These are phyloP conservation scores for Penicillium pulvis DNA, from an alignment of 495 filamentous ascomycete genomes.

Conservation along the genomic window DNA sequence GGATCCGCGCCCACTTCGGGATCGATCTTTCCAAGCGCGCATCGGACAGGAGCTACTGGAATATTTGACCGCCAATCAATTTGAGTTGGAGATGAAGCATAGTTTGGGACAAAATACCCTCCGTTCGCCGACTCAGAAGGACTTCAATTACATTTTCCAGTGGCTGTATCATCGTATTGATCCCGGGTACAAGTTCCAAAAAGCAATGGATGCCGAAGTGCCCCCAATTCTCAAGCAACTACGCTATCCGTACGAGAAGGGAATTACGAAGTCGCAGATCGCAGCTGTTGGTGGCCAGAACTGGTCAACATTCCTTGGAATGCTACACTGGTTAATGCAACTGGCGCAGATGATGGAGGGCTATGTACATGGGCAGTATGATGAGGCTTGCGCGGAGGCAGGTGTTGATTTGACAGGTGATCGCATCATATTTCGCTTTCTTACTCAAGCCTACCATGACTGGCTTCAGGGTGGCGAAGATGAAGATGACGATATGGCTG, in stretches of 20 bases:
- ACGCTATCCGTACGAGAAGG: conserved; percentile 90
- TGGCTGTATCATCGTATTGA: conserved; percentile 97
- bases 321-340: conserved; percentile 99
- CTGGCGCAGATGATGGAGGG: conserved; percentile 86
- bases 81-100: conserved; percentile 97
- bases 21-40: conserved; percentile 73
- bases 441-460: conserved; percentile 84
- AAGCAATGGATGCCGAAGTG: conserved; percentile 91
- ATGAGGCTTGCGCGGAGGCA: conserved; percentile 82
- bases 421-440: conserved; percentile 89
- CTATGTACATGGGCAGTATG: conserved; percentile 73
- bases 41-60: conserved; percentile 90
- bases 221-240: conserved; percentile 87
- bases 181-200: conserved; percentile 85
- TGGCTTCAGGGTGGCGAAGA: conserved; percentile 84
- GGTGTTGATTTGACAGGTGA: conserved; percentile 87
- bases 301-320: conserved; percentile 89
- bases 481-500: conserved; percentile 78
- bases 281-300: conserved; percentile 93
- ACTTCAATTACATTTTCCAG: conserved; percentile 96
- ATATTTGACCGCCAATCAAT: conserved; percentile 86
- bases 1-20: conserved; percentile 88
- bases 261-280: conserved; percentile 92
- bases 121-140: conserved; percentile 94
- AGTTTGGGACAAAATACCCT: conserved; percentile 82